Base-by-base conservation (phyloP, 495 filamentous ascomycete species). In the Penicillium nucicola region DNA sequence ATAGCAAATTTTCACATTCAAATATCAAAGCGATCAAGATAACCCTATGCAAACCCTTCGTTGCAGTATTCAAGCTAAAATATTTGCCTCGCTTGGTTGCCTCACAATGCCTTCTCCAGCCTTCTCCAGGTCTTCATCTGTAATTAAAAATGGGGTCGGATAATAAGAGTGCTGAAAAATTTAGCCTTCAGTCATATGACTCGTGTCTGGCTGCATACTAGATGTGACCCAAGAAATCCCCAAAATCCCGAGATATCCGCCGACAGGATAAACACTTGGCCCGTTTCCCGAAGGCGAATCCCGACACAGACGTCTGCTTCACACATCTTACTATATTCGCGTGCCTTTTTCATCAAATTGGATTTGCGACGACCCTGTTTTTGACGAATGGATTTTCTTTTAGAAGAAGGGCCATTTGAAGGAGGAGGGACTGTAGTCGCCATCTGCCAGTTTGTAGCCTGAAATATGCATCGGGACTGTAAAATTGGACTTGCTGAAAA, bases 231-330 rank as follows among this genome's bases (percentile, higher is more conserved):
- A 33, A 54, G 12, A 40, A 50, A 54, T 28, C 25, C 38, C 56
- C 46, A 54, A 19, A 58, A 54, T 13, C 56, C 56, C n/a, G 46
- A 50, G 23, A 22, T 10, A 45, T 58, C 56, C 10, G 56, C 42
- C 2, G 45, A 54, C 34, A 58, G 42, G 15, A 50, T 50, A 23
- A 31, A 33, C 15, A 58, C 50, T 20, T 47, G 45, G 18, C 56
- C 50, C 18, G 50, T 54, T 23, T 58, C 56, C 25, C 38, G 31
- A 11, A 58, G n/a, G 10, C 46, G 42, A 38, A 58, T 58, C 13
- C 56, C 42, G 2, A 22, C 20, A 5, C 35, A 48, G 55, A 45
- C 47, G 31, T 36, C 45, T 42, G 32, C 40, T 42, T 42, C 25
- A 31, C 40, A 42, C 14, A 42, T 5, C 40, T 10, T 42, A 42